A percentile compares a stretch with the other conserved stretches of the same genome.
These are phyloP conservation scores for Solanum stenotomum DNA, from an alignment of 257 asterid species.

Conservation along the genomic window DNA sequence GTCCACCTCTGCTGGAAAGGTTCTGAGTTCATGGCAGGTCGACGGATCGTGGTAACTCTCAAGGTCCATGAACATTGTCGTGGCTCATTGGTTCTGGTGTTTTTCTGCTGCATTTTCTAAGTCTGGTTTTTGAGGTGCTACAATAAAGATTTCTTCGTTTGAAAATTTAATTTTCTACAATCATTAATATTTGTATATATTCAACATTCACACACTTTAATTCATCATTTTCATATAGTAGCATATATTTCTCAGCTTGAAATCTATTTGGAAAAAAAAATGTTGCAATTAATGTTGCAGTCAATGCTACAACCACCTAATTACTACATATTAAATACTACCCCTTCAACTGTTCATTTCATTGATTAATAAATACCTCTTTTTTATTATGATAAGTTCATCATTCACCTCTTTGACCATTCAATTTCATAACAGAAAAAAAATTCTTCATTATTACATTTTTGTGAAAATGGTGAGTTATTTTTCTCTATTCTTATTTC, in stretches of 20 bases:
- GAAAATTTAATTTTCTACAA: neutral
- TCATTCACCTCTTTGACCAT: too few species aligned
- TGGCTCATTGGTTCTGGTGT: too few species aligned
- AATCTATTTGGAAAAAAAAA: too few species aligned
- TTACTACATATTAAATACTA: neutral
- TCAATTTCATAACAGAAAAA: too few species aligned
- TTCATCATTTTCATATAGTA: neutral
- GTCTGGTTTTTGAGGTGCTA: too few species aligned
- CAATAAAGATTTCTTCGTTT: neutral
- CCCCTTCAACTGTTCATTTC: neutral
- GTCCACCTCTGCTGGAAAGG: too few species aligned
- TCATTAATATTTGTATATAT: neutral
- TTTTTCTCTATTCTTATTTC: neutral
- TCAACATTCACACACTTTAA: neutral
- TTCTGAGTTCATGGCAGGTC: too few species aligned
- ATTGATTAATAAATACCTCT: too few species aligned
- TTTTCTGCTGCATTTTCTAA: too few species aligned
- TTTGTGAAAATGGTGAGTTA: neutral
- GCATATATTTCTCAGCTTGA: neutral
- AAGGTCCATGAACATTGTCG: too few species aligned
- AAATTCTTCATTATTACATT: neutral
- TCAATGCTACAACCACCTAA: neutral
- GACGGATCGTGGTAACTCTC: too few species aligned
- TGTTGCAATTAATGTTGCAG: neutral
- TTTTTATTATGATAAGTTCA: too few species aligned